phyloP scores from a whole-genome alignment of 495 filamentous ascomycete species.

The Mytilinidion resinicola region DNA sequence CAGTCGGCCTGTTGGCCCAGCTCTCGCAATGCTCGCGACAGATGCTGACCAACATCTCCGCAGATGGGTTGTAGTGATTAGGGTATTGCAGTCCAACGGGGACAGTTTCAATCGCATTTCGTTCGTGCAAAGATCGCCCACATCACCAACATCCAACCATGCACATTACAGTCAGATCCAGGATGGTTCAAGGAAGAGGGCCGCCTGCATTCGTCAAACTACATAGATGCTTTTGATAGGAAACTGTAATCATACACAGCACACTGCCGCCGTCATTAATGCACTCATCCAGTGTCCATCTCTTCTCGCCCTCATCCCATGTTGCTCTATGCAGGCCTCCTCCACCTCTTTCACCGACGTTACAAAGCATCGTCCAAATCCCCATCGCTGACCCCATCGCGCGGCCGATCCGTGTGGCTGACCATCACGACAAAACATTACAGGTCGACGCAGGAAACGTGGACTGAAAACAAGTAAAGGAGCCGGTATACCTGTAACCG shows the following conservation, averaged over 20 bases:
- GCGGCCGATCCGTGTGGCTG: not conserved
- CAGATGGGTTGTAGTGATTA: too few relatives aligned
- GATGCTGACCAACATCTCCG: too few relatives aligned
- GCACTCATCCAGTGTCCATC: not conserved
- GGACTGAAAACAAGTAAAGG: too few relatives aligned
- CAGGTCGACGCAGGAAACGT: not conserved
- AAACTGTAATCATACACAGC: slow-evolving; percentile 26
- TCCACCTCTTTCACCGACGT: too few relatives aligned
- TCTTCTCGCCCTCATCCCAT: too few relatives aligned
- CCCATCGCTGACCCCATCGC: not conserved
- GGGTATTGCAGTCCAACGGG: too few relatives aligned
- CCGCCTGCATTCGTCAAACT: slow-evolving; percentile 11
- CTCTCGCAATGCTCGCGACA: too few relatives aligned
- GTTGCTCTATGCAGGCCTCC: too few relatives aligned
- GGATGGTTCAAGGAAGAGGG: slow-evolving; percentile 5
- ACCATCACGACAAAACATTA: slow-evolving; percentile 2
- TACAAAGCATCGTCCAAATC: slow-evolving; percentile 4
- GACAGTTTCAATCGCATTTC: too few relatives aligned
- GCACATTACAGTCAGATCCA: not conserved
- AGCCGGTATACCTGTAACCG: too few relatives aligned
- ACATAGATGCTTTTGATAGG: slow-evolving; percentile 17
- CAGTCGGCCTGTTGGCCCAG: too few relatives aligned
- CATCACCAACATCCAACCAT: slow-evolving; percentile 3
- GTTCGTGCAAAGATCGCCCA: too few relatives aligned
- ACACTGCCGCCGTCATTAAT: slow-evolving; percentile 24